Evolutionary conservation across 1,284 basidiomycete species (phyloP), one percentile per base, ranked within the genome.

Genomic region (Cryptococcus sp.): DNA sequence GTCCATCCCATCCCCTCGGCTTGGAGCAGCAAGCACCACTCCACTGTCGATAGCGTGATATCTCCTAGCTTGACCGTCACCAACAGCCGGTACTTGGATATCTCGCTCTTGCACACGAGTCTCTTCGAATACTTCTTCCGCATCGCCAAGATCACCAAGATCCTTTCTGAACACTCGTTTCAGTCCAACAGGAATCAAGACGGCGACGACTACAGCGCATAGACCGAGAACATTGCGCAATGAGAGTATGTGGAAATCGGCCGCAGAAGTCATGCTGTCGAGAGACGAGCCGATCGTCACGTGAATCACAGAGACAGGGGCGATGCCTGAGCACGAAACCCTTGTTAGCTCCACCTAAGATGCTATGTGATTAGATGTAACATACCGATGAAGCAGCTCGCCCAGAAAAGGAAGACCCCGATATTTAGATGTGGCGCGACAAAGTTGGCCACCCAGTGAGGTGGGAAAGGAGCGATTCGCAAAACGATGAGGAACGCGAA

Each of bases 381-480:
- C 61, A 58, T 22, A 67, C 70, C 95, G 37, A 96, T 81, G 77
- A 89, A 93, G 0, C 92, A 93, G 66, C 87, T 89, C 51, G 85
- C 79, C 93, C 93, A 99, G 78, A 99, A 99, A 0, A 89, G 84
- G 19, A 87, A 75, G 51, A 94, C 77, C 3, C 85, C 83, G 64
- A 99, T 95, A 20, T 93, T 92, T 16, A 99, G 84, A 72, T 99
- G 95, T 0, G 95, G 95, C 53, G 91, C 89, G 16, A 97, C 81
- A 55, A 97, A 84, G 78, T 98, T 98, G 67, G 97, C 87, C 52
- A 95, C 87, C 93, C 93, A 96, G 73, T 99, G 95, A 3, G 95
- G 95, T 0, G 83, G 83, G 17, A 98, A 83, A 0, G 95, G 95
- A 15, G 93, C 90, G 69, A 99, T 97, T 63, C 82, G 67, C 37